Percentiles rank a stretch among this genome's conserved stretches.
Evolutionary conservation across 352 stramenopile genomes (phyloP).

Genomic region (Globisporangium orthogonon): DNA sequence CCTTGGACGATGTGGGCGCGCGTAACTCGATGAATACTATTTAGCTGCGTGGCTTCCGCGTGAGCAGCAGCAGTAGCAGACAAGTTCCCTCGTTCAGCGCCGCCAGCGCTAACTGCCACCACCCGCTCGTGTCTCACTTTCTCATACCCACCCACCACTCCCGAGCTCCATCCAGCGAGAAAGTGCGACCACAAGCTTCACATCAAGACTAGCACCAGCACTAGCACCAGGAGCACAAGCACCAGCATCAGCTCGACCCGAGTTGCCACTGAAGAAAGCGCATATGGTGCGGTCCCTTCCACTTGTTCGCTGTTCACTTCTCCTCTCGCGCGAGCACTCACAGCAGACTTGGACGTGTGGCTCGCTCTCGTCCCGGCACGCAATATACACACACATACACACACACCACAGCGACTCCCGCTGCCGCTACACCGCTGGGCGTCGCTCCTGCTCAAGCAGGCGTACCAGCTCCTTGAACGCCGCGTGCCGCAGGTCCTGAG

Average conservation of each 20-base stretch:
- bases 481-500: conserved; percentile 1
- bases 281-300: too few relatives aligned
- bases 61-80: background rate
- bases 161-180: background rate
- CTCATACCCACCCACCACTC: background rate
- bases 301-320: background rate
- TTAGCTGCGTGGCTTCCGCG: conserved; percentile 5
- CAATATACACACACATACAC: background rate
- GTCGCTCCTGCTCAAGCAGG: conserved; percentile 4
- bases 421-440: conserved; percentile 7
- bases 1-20: background rate
- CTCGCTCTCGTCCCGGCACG: too few relatives aligned
- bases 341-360: background rate
- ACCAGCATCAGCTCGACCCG: too few relatives aligned
- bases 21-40: conserved; percentile 3
- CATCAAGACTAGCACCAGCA: too few relatives aligned
- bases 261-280: too few relatives aligned
- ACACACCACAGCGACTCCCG: conserved; percentile 6
- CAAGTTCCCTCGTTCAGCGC: background rate
- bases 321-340: background rate
- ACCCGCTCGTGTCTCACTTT: background rate
- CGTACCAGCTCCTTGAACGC: background rate
- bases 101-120: background rate
- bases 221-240: too few relatives aligned
- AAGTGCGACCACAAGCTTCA: background rate